These are phyloP conservation scores for Ilex asprella DNA, from an alignment of 257 asterid genomes.

Conservation along the genomic window DNA sequence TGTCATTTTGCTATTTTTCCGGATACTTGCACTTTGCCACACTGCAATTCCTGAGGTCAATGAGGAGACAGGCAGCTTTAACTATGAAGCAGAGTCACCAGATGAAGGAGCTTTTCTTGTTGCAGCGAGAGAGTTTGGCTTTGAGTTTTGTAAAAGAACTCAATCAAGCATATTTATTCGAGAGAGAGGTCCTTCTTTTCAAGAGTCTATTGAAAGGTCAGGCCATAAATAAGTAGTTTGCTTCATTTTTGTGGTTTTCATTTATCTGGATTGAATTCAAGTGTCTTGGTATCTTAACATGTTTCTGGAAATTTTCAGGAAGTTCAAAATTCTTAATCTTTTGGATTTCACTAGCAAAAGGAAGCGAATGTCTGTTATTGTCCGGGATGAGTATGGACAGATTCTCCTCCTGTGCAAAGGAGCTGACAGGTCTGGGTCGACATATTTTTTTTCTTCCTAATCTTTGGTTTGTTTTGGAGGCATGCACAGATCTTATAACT, in stretches of 20 bases:
- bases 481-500: neutral
- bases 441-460: neutral
- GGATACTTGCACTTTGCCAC: conserved; percentile 82
- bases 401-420: conserved; percentile 87
- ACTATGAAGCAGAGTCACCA: conserved; percentile 92
- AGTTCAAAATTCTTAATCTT: conserved; percentile 78
- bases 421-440: conserved; percentile 66
- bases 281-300: conserved; percentile 6
- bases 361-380: conserved; percentile 90
- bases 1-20: conserved; percentile 57
- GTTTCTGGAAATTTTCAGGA: conserved; percentile 42
- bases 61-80: conserved; percentile 58
- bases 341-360: conserved; percentile 95
- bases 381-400: conserved; percentile 70
- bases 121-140: conserved; percentile 95
- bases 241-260: conserved; percentile 1
- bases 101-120: conserved; percentile 90
- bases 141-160: conserved; percentile 85
- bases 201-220: conserved; percentile 73
- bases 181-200: conserved; percentile 67
- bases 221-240: conserved; percentile 5
- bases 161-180: conserved; percentile 60
- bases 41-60: conserved; percentile 88
- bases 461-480: neutral
- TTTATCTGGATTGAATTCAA: conserved; percentile 5